Evolutionary conservation across 2,329 filamentous ascomycete species (phyloP).

Genomic region (Zasmidium citrigriseum): DNA sequence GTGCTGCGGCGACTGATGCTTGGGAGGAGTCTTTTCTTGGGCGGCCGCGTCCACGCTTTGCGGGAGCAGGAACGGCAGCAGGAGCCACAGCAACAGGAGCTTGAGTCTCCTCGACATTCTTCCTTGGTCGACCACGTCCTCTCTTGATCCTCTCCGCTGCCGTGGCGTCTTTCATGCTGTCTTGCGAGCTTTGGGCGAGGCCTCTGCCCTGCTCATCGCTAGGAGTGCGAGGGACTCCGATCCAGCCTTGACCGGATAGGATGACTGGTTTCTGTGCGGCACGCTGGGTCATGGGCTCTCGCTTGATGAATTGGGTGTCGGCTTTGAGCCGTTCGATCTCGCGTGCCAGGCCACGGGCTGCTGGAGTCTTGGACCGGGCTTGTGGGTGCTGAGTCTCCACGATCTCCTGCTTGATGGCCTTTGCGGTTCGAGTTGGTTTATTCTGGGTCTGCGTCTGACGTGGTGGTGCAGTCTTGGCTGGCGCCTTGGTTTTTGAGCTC

Average conservation of each 20-base stretch:
- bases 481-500: background rate
- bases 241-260: conserved; percentile 22
- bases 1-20: background rate
- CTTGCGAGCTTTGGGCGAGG: background rate
- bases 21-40: background rate
- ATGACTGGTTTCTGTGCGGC: conserved; percentile 14
- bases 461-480: background rate
- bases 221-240: conserved; percentile 12
- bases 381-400: background rate
- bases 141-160: background rate
- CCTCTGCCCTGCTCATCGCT: background rate
- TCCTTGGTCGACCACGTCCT: conserved; percentile 2
- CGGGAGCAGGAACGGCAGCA: too few species aligned
- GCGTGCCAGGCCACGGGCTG: background rate
- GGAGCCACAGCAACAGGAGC: background rate
- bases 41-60: background rate
- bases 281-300: background rate
- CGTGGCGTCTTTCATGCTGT: background rate
- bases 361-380: background rate
- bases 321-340: background rate
- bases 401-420: background rate
- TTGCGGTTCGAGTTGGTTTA: background rate
- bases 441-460: background rate
- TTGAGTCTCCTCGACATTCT: background rate
- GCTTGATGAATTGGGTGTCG: background rate